These are phyloP conservation scores for Amanita thiersii DNA, from an alignment of 768 basidiomycete species.

Conservation along the genomic window DNA sequence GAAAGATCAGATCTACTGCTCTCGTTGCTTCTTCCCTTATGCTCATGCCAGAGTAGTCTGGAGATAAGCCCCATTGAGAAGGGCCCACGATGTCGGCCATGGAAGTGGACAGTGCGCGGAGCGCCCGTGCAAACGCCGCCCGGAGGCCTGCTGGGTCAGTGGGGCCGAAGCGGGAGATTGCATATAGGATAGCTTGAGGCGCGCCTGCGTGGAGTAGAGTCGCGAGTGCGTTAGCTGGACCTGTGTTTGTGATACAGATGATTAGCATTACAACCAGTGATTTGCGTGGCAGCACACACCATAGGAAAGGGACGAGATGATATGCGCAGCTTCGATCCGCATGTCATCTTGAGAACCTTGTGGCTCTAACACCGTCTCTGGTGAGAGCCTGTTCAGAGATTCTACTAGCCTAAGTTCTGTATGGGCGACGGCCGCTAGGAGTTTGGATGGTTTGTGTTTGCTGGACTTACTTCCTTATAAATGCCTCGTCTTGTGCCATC, in stretches of 20 bases:
- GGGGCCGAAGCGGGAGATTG: conserved; percentile 41
- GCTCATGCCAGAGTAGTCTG: conserved; percentile 25
- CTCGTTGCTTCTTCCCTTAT: conserved; percentile 43
- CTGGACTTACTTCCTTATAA: conserved; percentile 44
- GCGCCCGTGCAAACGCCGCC: conserved; percentile 53
- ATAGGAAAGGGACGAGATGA: conserved; percentile 67
- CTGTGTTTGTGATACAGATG: too few relatives aligned
- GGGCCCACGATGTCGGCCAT: conserved; percentile 66
- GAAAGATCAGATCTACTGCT: conserved; percentile 53
- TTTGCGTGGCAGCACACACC: conserved; percentile 25
- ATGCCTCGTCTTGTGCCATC: conserved; percentile 46
- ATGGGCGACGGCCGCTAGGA: conserved; percentile 2
- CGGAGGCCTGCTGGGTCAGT: conserved; percentile 32
- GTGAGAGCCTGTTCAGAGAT: conserved; percentile 43
- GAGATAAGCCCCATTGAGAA: conserved; percentile 54
- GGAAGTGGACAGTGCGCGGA: conserved; percentile 50
- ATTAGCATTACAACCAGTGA: not conserved
- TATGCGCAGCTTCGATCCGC: conserved; percentile 66
- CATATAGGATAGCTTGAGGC: conserved; percentile 51
- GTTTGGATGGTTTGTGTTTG: not conserved
- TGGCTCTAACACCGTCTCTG: conserved; percentile 23
- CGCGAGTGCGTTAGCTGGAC: conserved; percentile 53
- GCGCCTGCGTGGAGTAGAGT: conserved; percentile 52
- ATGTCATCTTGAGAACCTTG: conserved; percentile 39
- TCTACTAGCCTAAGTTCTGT: conserved; percentile 44